Evolutionary conservation across 805 yeast species (phyloP), one percentile per base, ranked within the genome.

Genomic region (Teunomyces cretensis): DNA sequence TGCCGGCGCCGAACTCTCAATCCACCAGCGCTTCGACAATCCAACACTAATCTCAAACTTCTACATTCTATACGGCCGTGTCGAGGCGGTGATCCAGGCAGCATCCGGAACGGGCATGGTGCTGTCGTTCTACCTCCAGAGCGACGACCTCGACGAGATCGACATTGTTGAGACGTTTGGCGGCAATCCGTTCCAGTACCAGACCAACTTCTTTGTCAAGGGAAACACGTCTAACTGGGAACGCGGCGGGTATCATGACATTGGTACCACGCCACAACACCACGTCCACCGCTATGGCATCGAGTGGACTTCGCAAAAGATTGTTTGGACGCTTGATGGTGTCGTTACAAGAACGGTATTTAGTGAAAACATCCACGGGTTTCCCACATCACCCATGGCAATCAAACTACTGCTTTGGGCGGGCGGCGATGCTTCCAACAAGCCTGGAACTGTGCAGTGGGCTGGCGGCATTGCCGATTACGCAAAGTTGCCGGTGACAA

Each of bases 131-230:
- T 71, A 71, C 50, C 46, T 71, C n/a, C 75, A 70, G 48, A 66
- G 72, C 37, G 69, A 69, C 45, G 75, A 69, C 51, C 55, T 67
- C 46, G 76, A 72, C 49, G 75, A 70, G 47, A 70, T 72, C 30
- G 75, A 72, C 43, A 52, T 70, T 7, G 65, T 62, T 3, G 76
- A 72, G 41, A 44, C 62, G 6, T 68, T 70, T 55, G 76, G 76
- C 3, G 64, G 66, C n/a, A 57, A 62, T 39, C 52, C 50, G 5
- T 54, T 44, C 40, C 60, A 58, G 44, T 58, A 55, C 47, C 75
- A 69, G 48, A 51, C 71, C 14, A 70, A 70, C 51, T 72, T 54
- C 55, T 72, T 72, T 45, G 59, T 66, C 39, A 70, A 70, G 47
- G 76, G 76, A 1, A 67, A 69, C 44, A 58, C 61, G 5, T 47